Evolutionary conservation across 805 yeast species (phyloP).

Genomic region (Yamadazyma insecticola): DNA sequence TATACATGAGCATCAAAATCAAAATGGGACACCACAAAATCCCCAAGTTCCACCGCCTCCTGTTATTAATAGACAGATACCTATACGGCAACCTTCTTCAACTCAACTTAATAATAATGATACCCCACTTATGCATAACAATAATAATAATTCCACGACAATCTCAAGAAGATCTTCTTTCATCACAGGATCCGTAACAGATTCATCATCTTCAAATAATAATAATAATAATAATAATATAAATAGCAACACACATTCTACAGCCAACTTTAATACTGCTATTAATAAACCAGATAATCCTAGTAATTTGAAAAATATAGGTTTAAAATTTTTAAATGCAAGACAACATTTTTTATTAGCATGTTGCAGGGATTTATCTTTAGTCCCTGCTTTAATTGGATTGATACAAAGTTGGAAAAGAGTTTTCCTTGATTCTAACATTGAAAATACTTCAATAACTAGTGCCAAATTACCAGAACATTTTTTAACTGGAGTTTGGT

Average conservation of each 20-base stretch:
- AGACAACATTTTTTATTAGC: constrained; percentile 74
- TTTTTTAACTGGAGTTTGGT: constrained; percentile 86
- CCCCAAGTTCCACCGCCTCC: constrained; percentile 4
- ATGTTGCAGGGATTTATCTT: constrained; percentile 71
- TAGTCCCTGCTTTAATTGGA: constrained; percentile 62
- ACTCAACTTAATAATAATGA: not conserved
- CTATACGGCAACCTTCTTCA: not conserved
- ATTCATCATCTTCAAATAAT: not conserved
- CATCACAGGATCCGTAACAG: constrained; percentile 6
- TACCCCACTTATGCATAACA: not conserved
- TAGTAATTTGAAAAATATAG: constrained; percentile 46
- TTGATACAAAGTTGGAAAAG: constrained; percentile 39
- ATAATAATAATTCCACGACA: constrained; percentile 6
- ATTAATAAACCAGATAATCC: not conserved
- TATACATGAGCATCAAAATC: constrained; percentile 20
- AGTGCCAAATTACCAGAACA: constrained; percentile 73
- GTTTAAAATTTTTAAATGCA: constrained; percentile 68
- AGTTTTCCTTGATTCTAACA: constrained; percentile 18
- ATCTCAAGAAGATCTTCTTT: constrained; percentile 10
- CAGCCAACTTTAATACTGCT: constrained; percentile 5
- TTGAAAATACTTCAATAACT: constrained; percentile 31
- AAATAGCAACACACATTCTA: constrained; percentile 3
- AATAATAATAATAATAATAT: not conserved
- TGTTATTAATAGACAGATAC: not conserved
- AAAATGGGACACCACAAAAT: too few relatives aligned